phyloP scores from a whole-genome alignment of 1,284 basidiomycete species.

The Peniophora sp. region DNA sequence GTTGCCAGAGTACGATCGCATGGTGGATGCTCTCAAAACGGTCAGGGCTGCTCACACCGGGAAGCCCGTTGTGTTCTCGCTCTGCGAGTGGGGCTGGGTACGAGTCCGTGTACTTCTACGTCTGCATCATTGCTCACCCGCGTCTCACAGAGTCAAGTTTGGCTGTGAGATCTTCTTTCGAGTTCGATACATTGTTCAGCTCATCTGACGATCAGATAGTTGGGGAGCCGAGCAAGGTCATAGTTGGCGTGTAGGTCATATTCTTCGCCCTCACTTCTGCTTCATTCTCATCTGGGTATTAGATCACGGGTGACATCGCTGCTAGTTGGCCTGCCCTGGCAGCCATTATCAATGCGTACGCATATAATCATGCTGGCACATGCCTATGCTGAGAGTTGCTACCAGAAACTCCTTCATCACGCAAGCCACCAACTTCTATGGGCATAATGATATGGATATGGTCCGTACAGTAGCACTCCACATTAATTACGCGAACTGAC shows the following conservation, averaged over 20 bases:
- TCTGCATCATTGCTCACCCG: background rate
- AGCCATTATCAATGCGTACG: constrained; percentile 35
- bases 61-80: constrained; percentile 36
- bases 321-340: constrained; percentile 29
- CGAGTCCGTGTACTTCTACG: constrained; percentile 8
- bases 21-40: constrained; percentile 37
- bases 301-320: constrained; percentile 27
- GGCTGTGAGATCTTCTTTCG: constrained; percentile 25
- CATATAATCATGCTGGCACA: background rate
- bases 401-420: constrained; percentile 35
- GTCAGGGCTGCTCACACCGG: constrained; percentile 25
- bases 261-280: background rate
- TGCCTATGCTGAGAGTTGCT: background rate
- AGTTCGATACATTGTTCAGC: background rate
- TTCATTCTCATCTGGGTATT: too few species aligned
- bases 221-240: constrained; percentile 37
- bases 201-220: constrained; percentile 8
- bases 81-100: constrained; percentile 47
- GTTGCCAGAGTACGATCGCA: constrained; percentile 36
- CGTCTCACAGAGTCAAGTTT: constrained; percentile 29
- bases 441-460: constrained; percentile 5
- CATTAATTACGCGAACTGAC: background rate
- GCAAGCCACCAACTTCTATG: constrained; percentile 4
- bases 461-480: background rate
- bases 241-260: constrained; percentile 33